A percentile compares a stretch with the other conserved stretches of the same genome.
Conservation (phyloP, 352 stramenopile genomes). For the Elongisporangium prolatum region DNA sequence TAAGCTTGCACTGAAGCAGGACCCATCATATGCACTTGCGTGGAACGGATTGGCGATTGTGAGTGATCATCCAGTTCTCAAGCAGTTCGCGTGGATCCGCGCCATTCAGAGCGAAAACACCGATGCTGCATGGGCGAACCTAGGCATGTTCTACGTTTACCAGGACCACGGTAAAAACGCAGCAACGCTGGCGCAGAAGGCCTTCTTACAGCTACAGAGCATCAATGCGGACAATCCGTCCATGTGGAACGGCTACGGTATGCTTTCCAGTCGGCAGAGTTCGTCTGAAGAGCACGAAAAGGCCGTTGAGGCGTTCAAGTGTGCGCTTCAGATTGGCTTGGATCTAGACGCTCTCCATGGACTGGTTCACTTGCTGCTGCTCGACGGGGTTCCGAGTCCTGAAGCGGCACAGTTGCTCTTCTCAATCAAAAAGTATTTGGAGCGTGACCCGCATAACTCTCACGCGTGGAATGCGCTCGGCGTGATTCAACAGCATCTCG, state of each 20-base stretch:
- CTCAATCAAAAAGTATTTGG: constrained; percentile 74
- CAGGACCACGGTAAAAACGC: constrained; percentile 25
- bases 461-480: constrained; percentile 60
- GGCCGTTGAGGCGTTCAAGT: constrained; percentile 69
- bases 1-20: constrained; percentile 32
- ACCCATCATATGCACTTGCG: constrained; percentile 42
- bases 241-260: constrained; percentile 86
- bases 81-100: constrained; percentile 79
- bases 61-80: constrained; percentile 51
- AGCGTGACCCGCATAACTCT: constrained; percentile 62
- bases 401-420: constrained; percentile 50
- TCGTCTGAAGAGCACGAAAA: constrained; percentile 36
- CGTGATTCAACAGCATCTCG: constrained; percentile 54
- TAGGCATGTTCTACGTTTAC: constrained; percentile 78
- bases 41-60: constrained; percentile 82
- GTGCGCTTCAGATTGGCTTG: constrained; percentile 63
- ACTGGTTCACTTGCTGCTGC: constrained; percentile 22
- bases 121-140: constrained; percentile 77
- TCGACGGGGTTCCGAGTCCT: neutral
- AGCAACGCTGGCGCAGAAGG: constrained; percentile 55
- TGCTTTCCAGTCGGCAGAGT: constrained; percentile 51
- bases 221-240: constrained; percentile 76
- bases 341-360: constrained; percentile 74
- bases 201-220: constrained; percentile 77
- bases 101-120: constrained; percentile 52